Evolutionary conservation across 441 rosid genomes (phyloP).

Genomic region (Jatropha multifida): DNA sequence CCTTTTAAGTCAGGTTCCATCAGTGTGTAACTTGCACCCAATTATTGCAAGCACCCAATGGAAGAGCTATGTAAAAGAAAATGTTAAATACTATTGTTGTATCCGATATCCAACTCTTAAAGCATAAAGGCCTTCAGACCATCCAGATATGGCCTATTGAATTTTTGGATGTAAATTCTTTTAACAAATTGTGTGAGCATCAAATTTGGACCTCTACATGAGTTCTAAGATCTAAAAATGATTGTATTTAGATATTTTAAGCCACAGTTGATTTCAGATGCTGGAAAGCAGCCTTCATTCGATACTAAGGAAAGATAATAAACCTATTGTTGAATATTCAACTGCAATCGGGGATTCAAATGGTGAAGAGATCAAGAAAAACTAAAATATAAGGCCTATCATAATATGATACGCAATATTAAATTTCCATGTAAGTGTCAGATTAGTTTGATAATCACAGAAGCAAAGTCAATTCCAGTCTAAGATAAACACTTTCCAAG

Average conservation of each 20-base stretch:
- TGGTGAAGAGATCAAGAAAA: neutral
- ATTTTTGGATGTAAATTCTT: neutral
- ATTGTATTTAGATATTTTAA: neutral
- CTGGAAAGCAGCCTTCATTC: neutral
- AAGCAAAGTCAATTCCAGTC: neutral
- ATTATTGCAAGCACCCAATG: neutral
- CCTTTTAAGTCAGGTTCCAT: too few relatives aligned
- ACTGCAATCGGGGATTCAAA: neutral
- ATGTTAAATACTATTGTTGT: neutral
- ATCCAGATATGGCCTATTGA: neutral
- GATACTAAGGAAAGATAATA: neutral
- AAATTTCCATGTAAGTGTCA: neutral
- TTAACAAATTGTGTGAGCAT: neutral
- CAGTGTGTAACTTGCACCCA: neutral
- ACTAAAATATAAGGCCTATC: neutral
- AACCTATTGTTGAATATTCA: neutral
- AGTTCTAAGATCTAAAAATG: neutral
- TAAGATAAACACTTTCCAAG: neutral
- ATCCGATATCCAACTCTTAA: neutral
- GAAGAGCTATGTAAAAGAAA: neutral
- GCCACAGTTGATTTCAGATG: neutral
- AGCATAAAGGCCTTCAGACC: neutral
- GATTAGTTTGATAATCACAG: neutral
- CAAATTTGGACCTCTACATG: neutral
- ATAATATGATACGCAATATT: neutral